Base-by-base conservation (phyloP, 345 rosid genomes). In the Pelargonium nanum region DNA sequence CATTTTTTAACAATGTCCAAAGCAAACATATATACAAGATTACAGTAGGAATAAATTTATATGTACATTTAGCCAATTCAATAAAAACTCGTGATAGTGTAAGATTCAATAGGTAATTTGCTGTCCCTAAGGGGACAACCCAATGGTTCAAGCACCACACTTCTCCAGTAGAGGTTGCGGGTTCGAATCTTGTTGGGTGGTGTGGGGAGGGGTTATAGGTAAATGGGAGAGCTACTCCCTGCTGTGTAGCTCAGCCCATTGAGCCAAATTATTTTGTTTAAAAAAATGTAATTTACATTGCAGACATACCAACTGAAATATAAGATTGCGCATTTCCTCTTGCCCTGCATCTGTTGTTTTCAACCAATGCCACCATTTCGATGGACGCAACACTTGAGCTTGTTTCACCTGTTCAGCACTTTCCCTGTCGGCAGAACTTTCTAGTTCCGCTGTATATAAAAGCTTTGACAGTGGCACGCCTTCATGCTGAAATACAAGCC, bases 291-390 rank as follows among this genome's bases (percentile, higher is more conserved):
- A 19, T 68, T 74, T 59, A 53, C 21, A 23, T 66, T 6, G 55
- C 45, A 60, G 59, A 74, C 71, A 40, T 78, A 91, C 98, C 93
- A 88, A 70, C 65, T 92, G 98, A 84, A 83, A 76, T 70, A 92
- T 75, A 68, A 92, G 77, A 77, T 66, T 79, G 67, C 86, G 73
- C 93, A 92, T 86, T 80, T 92, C 95, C 69, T 86, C 94, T 64
- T 83, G 75, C 56, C 98, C 95, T 57, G 85, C 78, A 63, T 85
- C 74, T 56, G 92, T 86, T 53, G 89, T 92, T 78, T 81, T 92
- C 84, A 92, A 71, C 98, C 96, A 86, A 55, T 75, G 84, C 98
- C 98, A 92, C 96, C 96, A 92, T 73, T 86, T 83, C 9, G 96
- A 92, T 16, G 96, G 95, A 63, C 70, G 83, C 75, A 91, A 74